Base-by-base conservation (phyloP, 202 grass and related monocot genomes). In the Panicum hallii region DNA sequence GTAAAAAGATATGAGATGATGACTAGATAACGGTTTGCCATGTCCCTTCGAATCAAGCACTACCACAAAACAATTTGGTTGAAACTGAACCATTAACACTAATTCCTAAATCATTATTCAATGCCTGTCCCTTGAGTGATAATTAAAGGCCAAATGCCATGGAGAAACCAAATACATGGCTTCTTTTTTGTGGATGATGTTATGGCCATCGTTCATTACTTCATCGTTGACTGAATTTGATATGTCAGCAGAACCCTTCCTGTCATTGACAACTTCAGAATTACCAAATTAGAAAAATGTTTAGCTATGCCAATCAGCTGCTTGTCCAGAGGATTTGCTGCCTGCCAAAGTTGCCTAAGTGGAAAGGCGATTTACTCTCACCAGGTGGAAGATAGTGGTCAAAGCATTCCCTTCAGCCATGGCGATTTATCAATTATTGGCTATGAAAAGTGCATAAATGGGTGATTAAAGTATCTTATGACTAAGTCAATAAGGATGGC, bases 31-130 rank as follows among this genome's bases (percentile, higher is more conserved):
- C 41, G 11, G 19, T 53, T 64, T 56, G 47, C 22, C 28, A 68
- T 11, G 56, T 67, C 1, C 47, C 22, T 74, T 66, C 3, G 9
- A 19, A 75, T 55, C 43, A 76, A 66, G 9, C 34, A 44, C 34
- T 67, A 36, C 47, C 45, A 42, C 6, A 41, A 55, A 38, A 15
- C 67, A 2, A 16, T 40, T 34, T 36, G 9, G 48, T 16, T 22
- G 36, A 61, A 85, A 69, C 40, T 76, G 36, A 77, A 66, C 36
- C 14, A 32, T 5, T 56, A 81, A 34, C 14, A 43, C 23, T 26
- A 61, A 5, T 5, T 1, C 4, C 6, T 22, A 28, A 16, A 9
- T 60, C 36, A 77, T 28, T n/a, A 61, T 58, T 58, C 36, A 4
- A 11, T 15, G 8, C 56, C 47, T 32, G 2, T 78, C 23, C 23